Evolutionary conservation across 2,329 filamentous ascomycete species (phyloP), one percentile per base, ranked within the genome.

Genomic region (Madurella fahalii): DNA sequence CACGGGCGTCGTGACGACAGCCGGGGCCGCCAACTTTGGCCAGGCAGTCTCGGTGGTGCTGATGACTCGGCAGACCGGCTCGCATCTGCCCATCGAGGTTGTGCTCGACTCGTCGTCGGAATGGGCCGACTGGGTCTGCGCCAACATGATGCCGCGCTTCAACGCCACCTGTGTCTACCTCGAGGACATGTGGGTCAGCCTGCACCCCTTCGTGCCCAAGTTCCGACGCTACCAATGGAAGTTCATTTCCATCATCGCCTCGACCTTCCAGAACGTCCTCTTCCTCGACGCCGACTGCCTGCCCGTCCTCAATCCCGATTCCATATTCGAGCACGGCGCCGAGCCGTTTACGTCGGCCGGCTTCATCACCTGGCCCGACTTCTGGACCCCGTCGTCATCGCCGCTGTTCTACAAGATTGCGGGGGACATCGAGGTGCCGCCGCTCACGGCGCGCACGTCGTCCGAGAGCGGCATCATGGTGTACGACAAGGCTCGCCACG

Each of bases 201-300:
- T 57, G 51, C 1, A 63, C 57, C 59, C 55, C 4, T 13, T 25
- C 13, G 56, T 60, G 48, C 58, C 61, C 12, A 45, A 47, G 20
- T 61, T 70, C 8, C 69, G 74, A 52, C 69, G 75, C 46, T 82
- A 74, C 62, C 80, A 84, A 62, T 77, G 78, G 69, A 83, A 84
- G 64, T 72, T 78, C 39, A 77, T 83, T 58, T 72, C 80, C 4
- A 74, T 84, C 16, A 69, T 84, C 2, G 78, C 83, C 58, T 82
- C 81, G 1, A 77, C 79, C 4, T 84, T 83, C 59, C 77, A 82
- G 62, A 74, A 82, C 50, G 73, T 82, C 11, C 70, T 84, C 16
- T 82, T 81, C 66, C 75, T 84, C 62, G 81, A 84, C 61, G 77
- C 78, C 52, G 80, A 83, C 61, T 74, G 73, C 57, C 81, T 82